Conservation (phyloP, 2,329 filamentous ascomycete species). For the Amauroascus niger region DNA sequence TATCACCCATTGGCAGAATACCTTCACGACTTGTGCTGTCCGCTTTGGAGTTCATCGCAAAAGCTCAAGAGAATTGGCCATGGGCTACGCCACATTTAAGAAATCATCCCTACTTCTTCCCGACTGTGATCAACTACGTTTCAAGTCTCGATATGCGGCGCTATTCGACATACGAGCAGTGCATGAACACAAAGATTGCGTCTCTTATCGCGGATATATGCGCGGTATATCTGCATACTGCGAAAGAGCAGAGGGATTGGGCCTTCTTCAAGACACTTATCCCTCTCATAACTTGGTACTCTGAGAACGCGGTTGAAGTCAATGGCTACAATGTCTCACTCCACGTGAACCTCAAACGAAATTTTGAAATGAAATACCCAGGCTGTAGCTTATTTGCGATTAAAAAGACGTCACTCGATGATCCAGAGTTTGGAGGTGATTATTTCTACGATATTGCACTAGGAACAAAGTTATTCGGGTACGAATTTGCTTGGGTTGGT, state of each 20-base stretch:
- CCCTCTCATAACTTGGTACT: slow-evolving; percentile 66
- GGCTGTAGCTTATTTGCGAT: slow-evolving; percentile 67
- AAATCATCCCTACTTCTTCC: slow-evolving; percentile 63
- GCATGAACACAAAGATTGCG: slow-evolving; percentile 60
- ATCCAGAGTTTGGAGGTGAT: slow-evolving; percentile 57
- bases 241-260: slow-evolving; percentile 63
- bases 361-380: slow-evolving; percentile 69
- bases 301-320: slow-evolving; percentile 67
- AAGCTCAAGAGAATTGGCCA: slow-evolving; percentile 88
- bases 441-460: slow-evolving; percentile 79
- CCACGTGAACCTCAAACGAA: slow-evolving; percentile 73
- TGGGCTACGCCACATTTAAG: slow-evolving; percentile 79
- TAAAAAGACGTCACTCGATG: slow-evolving; percentile 61
- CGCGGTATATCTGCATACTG: slow-evolving; percentile 80
- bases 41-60: slow-evolving; percentile 76
- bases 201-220: slow-evolving; percentile 79
- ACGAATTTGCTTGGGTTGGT: slow-evolving; percentile 69
- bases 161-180: slow-evolving; percentile 38
- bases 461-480: slow-evolving; percentile 64
- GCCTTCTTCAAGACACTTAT: slow-evolving; percentile 61
- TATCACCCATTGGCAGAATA: slow-evolving; percentile 56
- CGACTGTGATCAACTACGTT: slow-evolving; percentile 61
- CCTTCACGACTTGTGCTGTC: slow-evolving; percentile 58
- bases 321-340: slow-evolving; percentile 77
- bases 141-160: slow-evolving; percentile 48